Conservation (phyloP, 2,329 filamentous ascomycete species). For the Nannizzia gypsea region DNA sequence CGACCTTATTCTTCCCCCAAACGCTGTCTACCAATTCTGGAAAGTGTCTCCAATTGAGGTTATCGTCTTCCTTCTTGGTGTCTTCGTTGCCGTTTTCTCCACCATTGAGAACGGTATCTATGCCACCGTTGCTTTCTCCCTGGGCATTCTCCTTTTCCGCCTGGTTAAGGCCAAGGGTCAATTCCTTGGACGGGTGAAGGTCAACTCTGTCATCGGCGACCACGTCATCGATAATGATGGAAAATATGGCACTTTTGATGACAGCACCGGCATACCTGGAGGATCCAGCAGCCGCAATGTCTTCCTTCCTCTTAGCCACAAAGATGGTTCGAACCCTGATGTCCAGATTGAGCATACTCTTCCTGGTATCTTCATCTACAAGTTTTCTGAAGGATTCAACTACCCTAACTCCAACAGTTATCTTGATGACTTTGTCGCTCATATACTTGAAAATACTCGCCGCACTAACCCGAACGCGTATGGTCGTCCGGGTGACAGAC, state of each 20-base stretch:
- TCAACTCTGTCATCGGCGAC: constrained; percentile 74
- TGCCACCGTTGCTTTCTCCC: constrained; percentile 64
- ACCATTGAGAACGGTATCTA: constrained; percentile 91
- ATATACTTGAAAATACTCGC: constrained; percentile 59
- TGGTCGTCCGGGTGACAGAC: constrained; percentile 58
- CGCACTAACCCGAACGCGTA: constrained; percentile 62
- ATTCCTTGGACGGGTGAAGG: constrained; percentile 70
- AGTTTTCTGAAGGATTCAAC: constrained; percentile 89
- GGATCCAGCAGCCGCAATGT: constrained; percentile 56
- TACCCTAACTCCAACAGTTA: constrained; percentile 90
- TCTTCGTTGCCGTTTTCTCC: constrained; percentile 77
- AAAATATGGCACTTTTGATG: constrained; percentile 47
- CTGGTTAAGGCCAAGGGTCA: constrained; percentile 70
- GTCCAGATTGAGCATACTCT: constrained; percentile 70
- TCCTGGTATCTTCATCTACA: constrained; percentile 90
- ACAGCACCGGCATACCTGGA: constrained; percentile 24
- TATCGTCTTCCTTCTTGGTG: constrained; percentile 83
- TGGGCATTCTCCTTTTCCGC: constrained; percentile 68
- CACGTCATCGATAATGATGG: constrained; percentile 55
- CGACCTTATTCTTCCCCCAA: constrained; percentile 81
- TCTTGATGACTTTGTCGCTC: constrained; percentile 61
- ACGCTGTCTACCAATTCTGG: constrained; percentile 93
- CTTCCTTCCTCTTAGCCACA: constrained; percentile 75
- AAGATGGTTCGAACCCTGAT: constrained; percentile 81
- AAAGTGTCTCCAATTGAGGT: constrained; percentile 81